A percentile compares a stretch with the other conserved stretches of the same genome.
phyloP scores from a whole-genome alignment of 768 basidiomycete species.

The Lyophyllum semitale region DNA sequence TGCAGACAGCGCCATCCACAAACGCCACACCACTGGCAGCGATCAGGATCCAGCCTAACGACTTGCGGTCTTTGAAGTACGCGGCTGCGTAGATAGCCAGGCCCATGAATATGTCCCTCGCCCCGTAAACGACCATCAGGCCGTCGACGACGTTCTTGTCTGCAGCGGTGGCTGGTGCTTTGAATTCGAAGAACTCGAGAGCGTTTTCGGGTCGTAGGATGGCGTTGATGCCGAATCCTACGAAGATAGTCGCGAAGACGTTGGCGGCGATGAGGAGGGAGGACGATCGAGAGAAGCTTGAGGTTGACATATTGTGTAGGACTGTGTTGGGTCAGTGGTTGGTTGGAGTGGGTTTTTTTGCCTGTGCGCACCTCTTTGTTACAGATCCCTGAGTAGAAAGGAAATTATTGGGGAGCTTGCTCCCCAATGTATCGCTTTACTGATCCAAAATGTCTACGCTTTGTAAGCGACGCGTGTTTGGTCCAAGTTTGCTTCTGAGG shows the following conservation, averaged over 20 bases:
- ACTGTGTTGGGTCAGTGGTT: neutral
- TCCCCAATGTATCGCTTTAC: too few species aligned
- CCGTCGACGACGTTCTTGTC: conserved; percentile 11
- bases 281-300: conserved; percentile 7
- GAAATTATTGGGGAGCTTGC: too few species aligned
- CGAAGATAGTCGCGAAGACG: conserved; percentile 13
- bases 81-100: conserved; percentile 11
- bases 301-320: neutral
- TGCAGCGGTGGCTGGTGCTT: conserved; percentile 1
- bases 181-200: conserved; percentile 13
- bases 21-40: conserved; percentile 13
- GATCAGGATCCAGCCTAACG: conserved; percentile 14
- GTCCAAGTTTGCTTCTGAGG: too few species aligned
- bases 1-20: conserved; percentile 11
- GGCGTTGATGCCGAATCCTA: conserved; percentile 15
- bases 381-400: neutral
- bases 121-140: conserved; percentile 14
- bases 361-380: too few species aligned
- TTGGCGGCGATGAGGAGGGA: conserved; percentile 9
- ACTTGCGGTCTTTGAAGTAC: conserved; percentile 12
- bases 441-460: too few species aligned
- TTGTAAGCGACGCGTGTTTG: too few species aligned
- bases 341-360: neutral
- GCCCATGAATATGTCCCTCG: conserved; percentile 16
- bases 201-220: conserved; percentile 12